A percentile compares a stretch with the other conserved stretches of the same genome.
Evolutionary conservation across 192 early-diverging fungal species (phyloP).

Genomic region (Pecoramyces ruminantium): DNA sequence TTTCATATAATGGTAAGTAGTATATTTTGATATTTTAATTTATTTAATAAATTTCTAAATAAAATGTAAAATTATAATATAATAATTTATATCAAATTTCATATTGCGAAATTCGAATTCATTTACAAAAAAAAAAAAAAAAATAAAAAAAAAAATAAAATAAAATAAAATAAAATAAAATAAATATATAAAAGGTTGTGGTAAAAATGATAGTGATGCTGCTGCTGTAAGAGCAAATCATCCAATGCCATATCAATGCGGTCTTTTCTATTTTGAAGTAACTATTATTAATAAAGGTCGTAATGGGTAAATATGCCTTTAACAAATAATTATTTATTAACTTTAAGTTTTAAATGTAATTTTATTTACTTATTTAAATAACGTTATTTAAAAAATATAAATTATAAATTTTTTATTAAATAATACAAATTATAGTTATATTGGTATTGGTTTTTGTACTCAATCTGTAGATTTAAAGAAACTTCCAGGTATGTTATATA

Average conservation of each 20-base stretch:
- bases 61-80: too few relatives aligned
- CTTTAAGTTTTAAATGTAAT: too few relatives aligned
- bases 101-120: too few relatives aligned
- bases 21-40: too few relatives aligned
- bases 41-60: too few relatives aligned
- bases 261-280: constrained; percentile 87
- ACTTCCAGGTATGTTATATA: constrained; percentile 86
- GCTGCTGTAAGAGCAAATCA: constrained; percentile 61
- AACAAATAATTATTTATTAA: too few relatives aligned
- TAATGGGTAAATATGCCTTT: constrained; percentile 39
- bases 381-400: too few relatives aligned
- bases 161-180: too few relatives aligned
- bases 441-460: constrained; percentile 70
- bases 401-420: neutral
- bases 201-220: constrained; percentile 59
- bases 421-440: constrained; percentile 19
- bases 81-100: too few relatives aligned
- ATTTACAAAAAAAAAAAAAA: too few relatives aligned
- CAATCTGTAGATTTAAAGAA: constrained; percentile 28
- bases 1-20: constrained; percentile 32
- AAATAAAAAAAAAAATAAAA: too few relatives aligned
- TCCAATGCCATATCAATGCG: constrained; percentile 67
- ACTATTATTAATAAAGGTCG: constrained; percentile 67
- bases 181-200: constrained; percentile 20
- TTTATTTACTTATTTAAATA: too few relatives aligned